Conservation (phyloP, 495 filamentous ascomycete species). For the Aspergillus affinis region DNA sequence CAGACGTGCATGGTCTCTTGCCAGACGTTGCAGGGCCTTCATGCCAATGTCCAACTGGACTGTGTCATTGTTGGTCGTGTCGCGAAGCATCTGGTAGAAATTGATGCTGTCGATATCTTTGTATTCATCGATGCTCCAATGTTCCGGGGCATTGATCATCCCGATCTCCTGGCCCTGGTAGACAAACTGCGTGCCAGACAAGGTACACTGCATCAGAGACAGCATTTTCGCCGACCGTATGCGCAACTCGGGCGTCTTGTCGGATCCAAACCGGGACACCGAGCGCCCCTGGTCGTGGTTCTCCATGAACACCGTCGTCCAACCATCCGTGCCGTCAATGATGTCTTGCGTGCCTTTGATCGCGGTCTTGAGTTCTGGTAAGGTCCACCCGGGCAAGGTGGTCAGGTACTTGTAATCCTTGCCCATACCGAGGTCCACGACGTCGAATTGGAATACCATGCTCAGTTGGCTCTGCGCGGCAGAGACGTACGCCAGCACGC, state of each 20-base stretch:
- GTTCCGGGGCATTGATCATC: conserved; percentile 60
- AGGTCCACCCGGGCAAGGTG: conserved; percentile 38
- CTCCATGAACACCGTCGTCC: conserved; percentile 53
- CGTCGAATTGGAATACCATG: conserved; percentile 58
- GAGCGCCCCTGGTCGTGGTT: conserved; percentile 64
- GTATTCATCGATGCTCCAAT: conserved; percentile 61
- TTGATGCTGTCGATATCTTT: conserved; percentile 62
- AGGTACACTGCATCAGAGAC: conserved; percentile 49
- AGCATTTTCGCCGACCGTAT: conserved; percentile 55
- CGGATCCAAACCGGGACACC: conserved; percentile 51
- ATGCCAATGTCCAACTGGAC: conserved; percentile 15
- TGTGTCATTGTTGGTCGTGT: conserved; percentile 14
- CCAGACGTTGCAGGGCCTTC: conserved; percentile 30
- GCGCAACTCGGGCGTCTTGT: conserved; percentile 38
- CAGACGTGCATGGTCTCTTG: conserved; percentile 44
- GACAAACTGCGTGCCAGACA: conserved; percentile 64
- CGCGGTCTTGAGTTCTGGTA: conserved; percentile 39
- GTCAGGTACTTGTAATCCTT: conserved; percentile 37
- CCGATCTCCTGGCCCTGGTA: conserved; percentile 73
- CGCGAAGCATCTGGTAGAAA: conserved; percentile 43
- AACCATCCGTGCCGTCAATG: conserved; percentile 50
- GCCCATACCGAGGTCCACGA: conserved; percentile 49
- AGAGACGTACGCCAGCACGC: conserved; percentile 48
- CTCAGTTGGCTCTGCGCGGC: conserved; percentile 44
- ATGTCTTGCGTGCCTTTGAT: conserved; percentile 41